Conservation (phyloP, 2,329 filamentous ascomycete genomes). For the Penicillium fuscoglaucum region DNA sequence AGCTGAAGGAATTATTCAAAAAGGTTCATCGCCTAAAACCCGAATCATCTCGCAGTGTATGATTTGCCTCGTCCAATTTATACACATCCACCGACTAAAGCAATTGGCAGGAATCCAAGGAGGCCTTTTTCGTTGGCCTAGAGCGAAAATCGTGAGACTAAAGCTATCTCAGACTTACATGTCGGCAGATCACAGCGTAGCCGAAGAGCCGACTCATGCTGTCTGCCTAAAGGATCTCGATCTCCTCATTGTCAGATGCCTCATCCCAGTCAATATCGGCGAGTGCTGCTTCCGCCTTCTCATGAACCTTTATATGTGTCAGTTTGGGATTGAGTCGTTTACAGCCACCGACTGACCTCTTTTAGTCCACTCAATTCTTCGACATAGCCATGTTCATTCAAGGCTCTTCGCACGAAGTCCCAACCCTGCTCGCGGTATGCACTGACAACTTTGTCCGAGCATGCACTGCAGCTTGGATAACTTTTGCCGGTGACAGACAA, state of each 20-base stretch:
- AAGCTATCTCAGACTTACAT: slow-evolving; percentile 6
- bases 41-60: slow-evolving; percentile 80
- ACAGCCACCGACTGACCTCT: slow-evolving; percentile 45
- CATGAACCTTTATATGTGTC: slow-evolving; percentile 40
- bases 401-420: slow-evolving; percentile 60
- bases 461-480: slow-evolving; percentile 64
- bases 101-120: slow-evolving; percentile 68
- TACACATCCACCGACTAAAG: slow-evolving; percentile 16
- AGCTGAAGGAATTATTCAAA: slow-evolving; percentile 72
- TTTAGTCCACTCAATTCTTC: slow-evolving; percentile 63
- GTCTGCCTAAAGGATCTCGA: slow-evolving; percentile 26
- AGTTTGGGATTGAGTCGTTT: neutral
- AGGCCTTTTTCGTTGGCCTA: slow-evolving; percentile 82
- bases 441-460: slow-evolving; percentile 56
- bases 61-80: slow-evolving; percentile 1
- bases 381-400: slow-evolving; percentile 63
- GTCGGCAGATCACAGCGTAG: neutral
- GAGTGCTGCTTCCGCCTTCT: slow-evolving; percentile 47
- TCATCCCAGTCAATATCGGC: slow-evolving; percentile 49
- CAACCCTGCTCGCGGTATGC: slow-evolving; percentile 58
- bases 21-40: slow-evolving; percentile 88
- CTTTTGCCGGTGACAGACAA: slow-evolving; percentile 57
- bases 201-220: neutral
- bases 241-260: slow-evolving; percentile 40
- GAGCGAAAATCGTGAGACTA: slow-evolving; percentile 60